These are phyloP conservation scores for Cyclostephanos tholiformis DNA, from an alignment of 108 stramenopile genomes.

Conservation along the genomic window DNA sequence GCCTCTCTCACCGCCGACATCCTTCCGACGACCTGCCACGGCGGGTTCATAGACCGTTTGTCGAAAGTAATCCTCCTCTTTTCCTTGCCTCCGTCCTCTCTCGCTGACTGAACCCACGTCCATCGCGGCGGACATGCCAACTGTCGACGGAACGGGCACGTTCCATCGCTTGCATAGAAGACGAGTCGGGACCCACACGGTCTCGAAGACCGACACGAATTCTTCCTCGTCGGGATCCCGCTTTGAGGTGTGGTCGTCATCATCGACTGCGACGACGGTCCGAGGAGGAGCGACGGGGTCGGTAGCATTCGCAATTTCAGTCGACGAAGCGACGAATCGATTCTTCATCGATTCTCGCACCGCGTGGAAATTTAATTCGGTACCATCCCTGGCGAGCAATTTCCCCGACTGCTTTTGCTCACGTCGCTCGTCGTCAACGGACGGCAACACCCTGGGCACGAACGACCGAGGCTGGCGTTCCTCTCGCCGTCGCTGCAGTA, in stretches of 20 bases:
- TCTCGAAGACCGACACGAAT: conserved; percentile 22
- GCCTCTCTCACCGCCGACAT: neutral
- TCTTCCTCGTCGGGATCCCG: conserved; percentile 29
- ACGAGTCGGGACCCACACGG: conserved; percentile 37
- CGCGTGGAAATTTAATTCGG: conserved; percentile 42
- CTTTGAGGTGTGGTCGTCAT: neutral
- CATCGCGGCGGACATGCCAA: conserved; percentile 3
- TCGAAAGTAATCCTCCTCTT: conserved; percentile 43
- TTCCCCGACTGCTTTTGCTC: neutral
- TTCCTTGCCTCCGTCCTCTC: neutral
- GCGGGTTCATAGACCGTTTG: conserved; percentile 33
- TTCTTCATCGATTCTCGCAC: conserved; percentile 53
- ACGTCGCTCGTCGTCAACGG: neutral
- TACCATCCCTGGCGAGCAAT: conserved; percentile 33
- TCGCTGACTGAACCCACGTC: neutral
- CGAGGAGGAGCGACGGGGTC: neutral
- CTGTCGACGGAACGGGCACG: conserved; percentile 36
- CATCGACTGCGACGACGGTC: neutral
- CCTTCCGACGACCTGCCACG: conserved; percentile 5
- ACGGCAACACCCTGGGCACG: conserved; percentile 31
- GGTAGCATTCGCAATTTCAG: neutral
- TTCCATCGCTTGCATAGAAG: conserved; percentile 54
- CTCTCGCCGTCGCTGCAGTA: conserved; percentile 21
- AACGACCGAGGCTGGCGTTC: conserved; percentile 1
- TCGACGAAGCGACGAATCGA: conserved; percentile 41